Percentiles rank a stretch among this genome's conserved stretches.
Conservation (phyloP, 805 yeast genomes). For the Wickerhamiella vanderwaltii region DNA sequence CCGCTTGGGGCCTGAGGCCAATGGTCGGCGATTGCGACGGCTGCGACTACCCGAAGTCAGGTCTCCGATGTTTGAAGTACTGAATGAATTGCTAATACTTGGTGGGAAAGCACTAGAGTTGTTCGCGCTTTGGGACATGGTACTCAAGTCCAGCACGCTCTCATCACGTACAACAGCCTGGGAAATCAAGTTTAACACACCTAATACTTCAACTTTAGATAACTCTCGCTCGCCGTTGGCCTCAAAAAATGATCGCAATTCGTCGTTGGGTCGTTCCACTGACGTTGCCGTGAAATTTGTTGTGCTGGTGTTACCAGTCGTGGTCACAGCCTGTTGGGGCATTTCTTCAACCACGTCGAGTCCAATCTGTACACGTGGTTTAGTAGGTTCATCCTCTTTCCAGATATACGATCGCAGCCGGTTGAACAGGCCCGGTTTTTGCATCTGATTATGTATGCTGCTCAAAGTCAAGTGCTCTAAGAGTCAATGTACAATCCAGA, state of each 20-base stretch:
- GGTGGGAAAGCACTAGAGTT: constrained; percentile 9
- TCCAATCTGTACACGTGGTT: constrained; percentile 3
- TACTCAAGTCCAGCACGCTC: constrained; percentile 18
- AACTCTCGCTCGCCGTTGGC: constrained; percentile 59
- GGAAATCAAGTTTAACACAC: constrained; percentile 50
- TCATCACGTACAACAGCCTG: constrained; percentile 26
- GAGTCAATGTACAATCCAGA: no score
- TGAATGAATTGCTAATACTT: constrained; percentile 1
- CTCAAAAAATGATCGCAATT: constrained; percentile 52
- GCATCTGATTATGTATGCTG: constrained; percentile 1
- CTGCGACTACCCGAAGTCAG: constrained; percentile 3
- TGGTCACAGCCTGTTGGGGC: not conserved
- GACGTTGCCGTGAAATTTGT: not conserved
- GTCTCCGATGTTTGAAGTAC: constrained; percentile 6
- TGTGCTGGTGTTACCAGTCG: not conserved
- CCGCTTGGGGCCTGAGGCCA: constrained; percentile 7
- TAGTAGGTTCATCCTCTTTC: not conserved
- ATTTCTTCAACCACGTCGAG: constrained; percentile 1
- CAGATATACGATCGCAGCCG: constrained; percentile 6
- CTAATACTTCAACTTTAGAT: constrained; percentile 61
- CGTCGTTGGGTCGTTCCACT: constrained; percentile 38
- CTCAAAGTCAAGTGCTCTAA: no score
- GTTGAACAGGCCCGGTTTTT: constrained; percentile 6
- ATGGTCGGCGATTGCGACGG: constrained; percentile 7
- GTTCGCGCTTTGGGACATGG: not conserved